phyloP scores from a whole-genome alignment of 2,329 filamentous ascomycete genomes.

The Neofusicoccum cordaticola region DNA sequence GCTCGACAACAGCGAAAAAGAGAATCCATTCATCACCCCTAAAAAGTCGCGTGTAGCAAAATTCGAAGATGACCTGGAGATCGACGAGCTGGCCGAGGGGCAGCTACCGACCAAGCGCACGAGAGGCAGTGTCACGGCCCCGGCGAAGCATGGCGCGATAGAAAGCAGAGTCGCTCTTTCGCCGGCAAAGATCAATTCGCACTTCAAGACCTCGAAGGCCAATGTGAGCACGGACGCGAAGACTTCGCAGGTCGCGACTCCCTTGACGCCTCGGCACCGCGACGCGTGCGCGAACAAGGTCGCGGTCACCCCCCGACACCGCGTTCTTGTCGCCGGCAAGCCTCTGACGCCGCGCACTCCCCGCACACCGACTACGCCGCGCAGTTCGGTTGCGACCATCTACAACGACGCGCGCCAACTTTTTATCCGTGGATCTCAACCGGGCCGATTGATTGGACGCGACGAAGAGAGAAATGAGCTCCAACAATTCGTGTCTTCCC shows the following conservation, averaged over 20 bases:
- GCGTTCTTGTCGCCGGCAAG: slow-evolving; percentile 73
- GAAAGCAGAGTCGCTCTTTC: slow-evolving; percentile 41
- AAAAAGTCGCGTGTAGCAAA: slow-evolving; percentile 32
- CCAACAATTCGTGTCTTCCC: slow-evolving; percentile 64
- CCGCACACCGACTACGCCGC: slow-evolving; percentile 69
- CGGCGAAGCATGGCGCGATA: slow-evolving; percentile 47
- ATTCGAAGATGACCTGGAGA: slow-evolving; percentile 34
- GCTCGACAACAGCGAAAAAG: slow-evolving; percentile 65
- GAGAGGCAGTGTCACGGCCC: slow-evolving; percentile 38
- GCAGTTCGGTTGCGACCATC: slow-evolving; percentile 64
- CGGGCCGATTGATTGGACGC: slow-evolving; percentile 73
- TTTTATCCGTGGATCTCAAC: slow-evolving; percentile 76
- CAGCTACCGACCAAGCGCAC: slow-evolving; percentile 34
- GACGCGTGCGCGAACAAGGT: slow-evolving; percentile 70
- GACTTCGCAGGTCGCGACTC: slow-evolving; percentile 42
- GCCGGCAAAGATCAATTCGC: slow-evolving; percentile 47
- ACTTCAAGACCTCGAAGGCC: slow-evolving; percentile 45
- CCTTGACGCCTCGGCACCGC: slow-evolving; percentile 72
- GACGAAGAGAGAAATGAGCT: slow-evolving; percentile 68
- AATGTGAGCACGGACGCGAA: slow-evolving; percentile 48
- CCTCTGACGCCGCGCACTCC: slow-evolving; percentile 76
- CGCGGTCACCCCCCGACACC: slow-evolving; percentile 78
- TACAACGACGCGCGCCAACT: slow-evolving; percentile 86
- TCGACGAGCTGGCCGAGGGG: slow-evolving; percentile 41
- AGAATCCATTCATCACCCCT: slow-evolving; percentile 54